Conservation (phyloP, 768 basidiomycete species). For the Lactarius sp. region DNA sequence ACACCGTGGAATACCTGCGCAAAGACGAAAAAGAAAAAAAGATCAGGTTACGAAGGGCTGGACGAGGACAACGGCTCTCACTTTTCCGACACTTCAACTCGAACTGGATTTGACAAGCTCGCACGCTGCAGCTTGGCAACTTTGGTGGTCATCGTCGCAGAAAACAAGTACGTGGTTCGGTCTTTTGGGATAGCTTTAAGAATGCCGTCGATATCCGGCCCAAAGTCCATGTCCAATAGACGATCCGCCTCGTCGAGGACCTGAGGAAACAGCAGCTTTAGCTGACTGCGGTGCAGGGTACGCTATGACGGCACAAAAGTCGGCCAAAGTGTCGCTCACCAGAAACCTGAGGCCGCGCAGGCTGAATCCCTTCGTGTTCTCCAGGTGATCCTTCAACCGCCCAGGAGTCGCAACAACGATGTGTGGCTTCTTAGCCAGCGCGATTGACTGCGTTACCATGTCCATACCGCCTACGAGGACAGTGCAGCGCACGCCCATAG, state of each 20-base stretch:
- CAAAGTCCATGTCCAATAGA: constrained; percentile 94
- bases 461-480: constrained; percentile 97
- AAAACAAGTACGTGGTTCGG: constrained; percentile 92
- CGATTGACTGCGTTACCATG: constrained; percentile 84
- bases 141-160: constrained; percentile 98
- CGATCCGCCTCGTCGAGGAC: constrained; percentile 98
- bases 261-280: constrained; percentile 36
- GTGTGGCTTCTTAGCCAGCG: constrained; percentile 90
- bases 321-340: constrained; percentile 42
- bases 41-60: background rate
- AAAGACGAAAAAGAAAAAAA: background rate
- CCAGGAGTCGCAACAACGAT: constrained; percentile 95
- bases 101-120: constrained; percentile 87
- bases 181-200: constrained; percentile 93
- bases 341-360: constrained; percentile 81
- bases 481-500: constrained; percentile 87
- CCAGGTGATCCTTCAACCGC: constrained; percentile 86
- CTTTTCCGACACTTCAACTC: constrained; percentile 92
- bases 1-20: constrained; percentile 90
- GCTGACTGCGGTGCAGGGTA: background rate
- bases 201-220: constrained; percentile 92
- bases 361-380: constrained; percentile 96
- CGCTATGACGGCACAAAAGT: background rate
- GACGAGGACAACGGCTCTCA: constrained; percentile 37
- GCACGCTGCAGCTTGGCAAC: constrained; percentile 95